These are phyloP conservation scores for Rubia tinctorum DNA, from an alignment of 305 asterid species.

Conservation along the genomic window DNA sequence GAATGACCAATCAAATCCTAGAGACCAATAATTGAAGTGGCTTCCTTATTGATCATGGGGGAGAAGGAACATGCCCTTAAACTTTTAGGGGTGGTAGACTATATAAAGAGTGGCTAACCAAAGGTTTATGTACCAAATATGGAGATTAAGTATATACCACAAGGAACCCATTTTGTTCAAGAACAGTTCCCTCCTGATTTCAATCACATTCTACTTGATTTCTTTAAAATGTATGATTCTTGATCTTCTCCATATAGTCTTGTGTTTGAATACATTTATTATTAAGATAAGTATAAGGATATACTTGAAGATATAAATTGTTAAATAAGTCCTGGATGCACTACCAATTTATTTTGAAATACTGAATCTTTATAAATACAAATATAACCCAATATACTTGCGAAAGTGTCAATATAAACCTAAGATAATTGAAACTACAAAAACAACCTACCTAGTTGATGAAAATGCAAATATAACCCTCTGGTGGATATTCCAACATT, in stretches of 20 bases:
- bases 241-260: background rate
- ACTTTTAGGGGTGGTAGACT: conserved; percentile 53
- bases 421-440: too few relatives aligned
- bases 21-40: conserved; percentile 26
- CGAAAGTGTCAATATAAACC: too few relatives aligned
- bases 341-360: too few relatives aligned
- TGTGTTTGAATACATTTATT: background rate
- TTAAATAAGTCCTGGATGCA: too few relatives aligned
- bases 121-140: conserved; percentile 47
- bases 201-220: conserved; percentile 46
- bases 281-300: background rate
- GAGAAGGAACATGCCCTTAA: conserved; percentile 53
- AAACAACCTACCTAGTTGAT: too few relatives aligned
- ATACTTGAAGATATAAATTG: too few relatives aligned
- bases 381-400: too few relatives aligned
- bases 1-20: conserved; percentile 33
- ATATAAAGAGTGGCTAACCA: conserved; percentile 38
- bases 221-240: conserved; percentile 26
- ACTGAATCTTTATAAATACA: too few relatives aligned
- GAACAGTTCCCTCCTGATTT: conserved; percentile 67
- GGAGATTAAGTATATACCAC: conserved; percentile 53
- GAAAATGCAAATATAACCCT: too few relatives aligned
- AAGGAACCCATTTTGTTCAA: conserved; percentile 79
- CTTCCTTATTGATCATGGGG: conserved; percentile 60
- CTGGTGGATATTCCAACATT: too few relatives aligned